Base-by-base conservation (phyloP, 768 basidiomycete genomes). In the Boletus sensibilis region DNA sequence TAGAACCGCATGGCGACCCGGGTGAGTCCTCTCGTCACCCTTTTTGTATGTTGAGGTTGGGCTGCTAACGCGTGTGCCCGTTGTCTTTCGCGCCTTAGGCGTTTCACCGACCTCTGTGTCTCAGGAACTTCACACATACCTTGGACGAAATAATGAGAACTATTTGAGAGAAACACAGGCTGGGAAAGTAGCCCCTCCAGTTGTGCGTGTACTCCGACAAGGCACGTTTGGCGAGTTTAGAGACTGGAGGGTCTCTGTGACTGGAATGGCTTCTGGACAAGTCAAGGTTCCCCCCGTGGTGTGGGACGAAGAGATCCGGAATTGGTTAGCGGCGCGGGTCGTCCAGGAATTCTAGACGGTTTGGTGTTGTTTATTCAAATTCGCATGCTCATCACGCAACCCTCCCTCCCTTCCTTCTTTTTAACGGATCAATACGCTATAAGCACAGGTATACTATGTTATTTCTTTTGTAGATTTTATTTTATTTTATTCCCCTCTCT, bases 201-300 rank as follows among this genome's bases (percentile, higher is more conserved):
- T 44, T 31, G 57, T 67, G 27, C 54, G 60, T 12, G 53, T 65
- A 0, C 60, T 69, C 14, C 40, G 52, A 5, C 62, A 21, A 21
- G 66, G 66, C 27, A 64, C 63, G 11, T 67, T 62, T 52, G 20
- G 56, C 12, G 62, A 64, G 29, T 67, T 57, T 31, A 57, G 65
- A 7, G 58, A 59, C 29, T 66, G 64, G 67, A 64, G 64, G 50
- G 38, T 61, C 18, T 46, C 50, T 0, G 46, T 23, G 41, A 63
- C 59, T 13, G 59, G 64, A 23, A 45, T 53, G 44, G 59, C 53
- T 25, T 53, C 63, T 10, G 63, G 61, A 1, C 63, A 69, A 34
- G 50, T 61, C 42, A 69, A 69, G 49, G 58, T 67, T 7, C 67
- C 63, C 0, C 16, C 42, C 21, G 59, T 69, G 29, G 46, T 57